A percentile compares a stretch with the other conserved stretches of the same genome.
phyloP scores from a whole-genome alignment of 495 filamentous ascomycete genomes.

The Neurospora sp. region DNA sequence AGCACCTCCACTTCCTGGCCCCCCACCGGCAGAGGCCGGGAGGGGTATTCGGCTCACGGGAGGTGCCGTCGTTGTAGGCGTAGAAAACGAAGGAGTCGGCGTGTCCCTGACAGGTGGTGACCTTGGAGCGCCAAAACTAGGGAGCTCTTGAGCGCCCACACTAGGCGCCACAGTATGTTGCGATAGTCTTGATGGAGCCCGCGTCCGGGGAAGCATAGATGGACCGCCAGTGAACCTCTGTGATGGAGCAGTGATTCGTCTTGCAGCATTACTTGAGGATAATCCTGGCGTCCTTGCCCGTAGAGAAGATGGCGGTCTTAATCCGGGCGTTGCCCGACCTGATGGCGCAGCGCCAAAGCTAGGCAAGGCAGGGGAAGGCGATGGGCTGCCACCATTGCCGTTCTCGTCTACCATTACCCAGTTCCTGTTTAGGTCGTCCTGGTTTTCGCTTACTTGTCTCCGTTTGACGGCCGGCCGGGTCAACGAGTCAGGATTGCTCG shows the following conservation, averaged over 20 bases:
- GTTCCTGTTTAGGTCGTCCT: constrained; percentile 48
- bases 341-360: constrained; percentile 7
- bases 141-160: constrained; percentile 25
- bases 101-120: constrained; percentile 13
- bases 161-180: not conserved
- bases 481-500: constrained; percentile 30
- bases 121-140: constrained; percentile 44
- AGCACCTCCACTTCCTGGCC: not conserved
- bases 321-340: not conserved
- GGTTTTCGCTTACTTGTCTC: constrained; percentile 36
- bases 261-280: not conserved
- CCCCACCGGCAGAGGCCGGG: constrained; percentile 7
- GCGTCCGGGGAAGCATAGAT: constrained; percentile 4
- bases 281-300: not conserved
- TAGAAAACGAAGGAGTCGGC: not conserved
- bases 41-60: constrained; percentile 28
- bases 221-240: constrained; percentile 22
- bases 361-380: not conserved
- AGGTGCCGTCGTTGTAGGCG: not conserved
- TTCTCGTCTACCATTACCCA: constrained; percentile 65
- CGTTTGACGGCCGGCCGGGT: constrained; percentile 39
- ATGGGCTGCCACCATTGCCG: constrained; percentile 1
- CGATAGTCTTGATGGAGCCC: not conserved
- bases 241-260: constrained; percentile 30
- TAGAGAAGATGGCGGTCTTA: not conserved